A percentile compares a stretch with the other conserved stretches of the same genome.
phyloP scores from a whole-genome alignment of 2,329 filamentous ascomycete species.

The Parastagonospora nodorum region DNA sequence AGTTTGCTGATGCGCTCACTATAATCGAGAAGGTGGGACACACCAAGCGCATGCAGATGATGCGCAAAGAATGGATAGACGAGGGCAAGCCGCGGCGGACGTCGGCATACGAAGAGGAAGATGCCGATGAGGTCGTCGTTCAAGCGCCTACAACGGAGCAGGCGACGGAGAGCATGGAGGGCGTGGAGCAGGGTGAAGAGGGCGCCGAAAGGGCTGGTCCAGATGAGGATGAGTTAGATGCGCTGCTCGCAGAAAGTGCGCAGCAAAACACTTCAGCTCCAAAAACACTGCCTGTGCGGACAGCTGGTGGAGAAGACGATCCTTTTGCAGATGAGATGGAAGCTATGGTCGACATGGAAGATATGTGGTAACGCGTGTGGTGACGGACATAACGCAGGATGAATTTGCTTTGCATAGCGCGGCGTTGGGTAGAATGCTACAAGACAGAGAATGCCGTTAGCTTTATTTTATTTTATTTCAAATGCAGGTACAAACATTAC shows the following conservation, averaged over 20 bases:
- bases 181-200: conserved; percentile 4
- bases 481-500: not conserved
- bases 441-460: not conserved
- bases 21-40: conserved; percentile 96
- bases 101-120: conserved; percentile 31
- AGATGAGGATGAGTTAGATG: conserved; percentile 60
- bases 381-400: not conserved
- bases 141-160: conserved; percentile 5
- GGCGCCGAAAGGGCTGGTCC: conserved; percentile 40
- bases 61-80: conserved; percentile 82
- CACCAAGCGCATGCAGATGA: conserved; percentile 74
- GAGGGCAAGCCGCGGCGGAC: conserved; percentile 64
- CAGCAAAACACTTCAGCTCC: conserved; percentile 7
- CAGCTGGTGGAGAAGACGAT: conserved; percentile 29
- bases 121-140: conserved; percentile 21
- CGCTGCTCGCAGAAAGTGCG: conserved; percentile 57
- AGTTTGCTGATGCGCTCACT: conserved; percentile 83
- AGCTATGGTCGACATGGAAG: conserved; percentile 47
- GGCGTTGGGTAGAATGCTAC: conserved; percentile 21
- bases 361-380: conserved; percentile 33
- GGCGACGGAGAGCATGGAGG: conserved; percentile 14
- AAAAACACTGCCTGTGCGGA: conserved; percentile 12
- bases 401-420: conserved; percentile 25
- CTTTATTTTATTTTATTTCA: not conserved
- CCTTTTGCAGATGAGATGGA: conserved; percentile 48